Evolutionary conservation across 73 alveolate species (phyloP).

Genomic region (Paramecium sexaurelia): DNA sequence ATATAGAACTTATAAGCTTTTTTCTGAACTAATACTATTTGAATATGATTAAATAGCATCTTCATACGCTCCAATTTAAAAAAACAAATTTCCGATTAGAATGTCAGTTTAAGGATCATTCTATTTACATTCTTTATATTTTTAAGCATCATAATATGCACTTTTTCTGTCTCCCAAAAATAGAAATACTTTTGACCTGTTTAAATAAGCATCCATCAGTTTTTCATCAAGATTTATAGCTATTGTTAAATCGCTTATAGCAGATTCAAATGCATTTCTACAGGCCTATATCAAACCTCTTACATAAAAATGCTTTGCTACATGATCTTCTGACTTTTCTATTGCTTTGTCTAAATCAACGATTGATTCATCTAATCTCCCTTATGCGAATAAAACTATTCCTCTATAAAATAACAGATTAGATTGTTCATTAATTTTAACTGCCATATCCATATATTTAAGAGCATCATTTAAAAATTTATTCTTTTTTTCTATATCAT

Average conservation of each 20-base stretch:
- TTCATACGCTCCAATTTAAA: conserved; percentile 52
- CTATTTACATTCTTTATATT: background rate
- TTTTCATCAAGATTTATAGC: conserved; percentile 57
- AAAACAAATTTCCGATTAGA: background rate
- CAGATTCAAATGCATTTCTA: conserved; percentile 31
- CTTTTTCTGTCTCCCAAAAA: background rate
- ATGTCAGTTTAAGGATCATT: background rate
- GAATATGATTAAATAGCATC: conserved; percentile 22
- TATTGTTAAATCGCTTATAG: conserved; percentile 57
- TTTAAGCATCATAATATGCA: conserved; percentile 38
- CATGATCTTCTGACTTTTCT: conserved; percentile 63
- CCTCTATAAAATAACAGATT: conserved; percentile 56
- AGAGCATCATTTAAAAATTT: conserved; percentile 58
- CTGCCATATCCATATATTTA: conserved; percentile 51
- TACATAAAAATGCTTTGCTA: conserved; percentile 59
- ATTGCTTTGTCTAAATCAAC: conserved; percentile 51
- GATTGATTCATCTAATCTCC: conserved; percentile 25
- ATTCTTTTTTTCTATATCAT: conserved; percentile 44
- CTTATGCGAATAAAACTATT: conserved; percentile 8
- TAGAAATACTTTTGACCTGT: conserved; percentile 33
- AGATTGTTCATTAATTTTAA: conserved; percentile 40
- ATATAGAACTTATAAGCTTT: conserved; percentile 23
- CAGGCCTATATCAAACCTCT: conserved; percentile 50
- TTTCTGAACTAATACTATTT: conserved; percentile 21
- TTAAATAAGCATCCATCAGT: conserved; percentile 16